Percentiles rank a stretch among this genome's conserved stretches.
Evolutionary conservation across 2,329 filamentous ascomycete species (phyloP).

Genomic region (Talaromyces rugulosus): DNA sequence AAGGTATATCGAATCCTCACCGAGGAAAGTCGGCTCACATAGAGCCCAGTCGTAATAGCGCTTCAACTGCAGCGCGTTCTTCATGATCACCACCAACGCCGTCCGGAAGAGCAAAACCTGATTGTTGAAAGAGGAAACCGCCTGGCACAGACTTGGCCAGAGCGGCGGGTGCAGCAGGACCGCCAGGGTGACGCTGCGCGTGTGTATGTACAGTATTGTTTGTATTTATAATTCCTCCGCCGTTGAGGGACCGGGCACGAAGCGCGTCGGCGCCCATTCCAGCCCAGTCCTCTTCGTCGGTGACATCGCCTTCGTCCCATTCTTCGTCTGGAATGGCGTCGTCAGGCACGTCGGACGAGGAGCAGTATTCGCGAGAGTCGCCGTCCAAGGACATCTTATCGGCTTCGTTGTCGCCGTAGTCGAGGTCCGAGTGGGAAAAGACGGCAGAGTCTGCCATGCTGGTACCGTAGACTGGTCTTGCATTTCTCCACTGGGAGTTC

Average conservation of each 20-base stretch:
- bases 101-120: slow-evolving; percentile 28
- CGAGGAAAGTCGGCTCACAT: slow-evolving; percentile 31
- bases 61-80: slow-evolving; percentile 47
- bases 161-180: slow-evolving; percentile 34
- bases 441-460: slow-evolving; percentile 68
- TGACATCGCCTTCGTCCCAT: slow-evolving; percentile 78
- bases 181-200: slow-evolving; percentile 20
- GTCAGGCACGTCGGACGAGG: slow-evolving; percentile 69
- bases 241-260: slow-evolving; percentile 59
- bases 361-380: slow-evolving; percentile 56
- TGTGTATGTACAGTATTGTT: slow-evolving; percentile 36
- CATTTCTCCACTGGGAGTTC: slow-evolving; percentile 26
- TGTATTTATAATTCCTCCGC: slow-evolving; percentile 35
- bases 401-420: slow-evolving; percentile 69
- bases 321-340: slow-evolving; percentile 67
- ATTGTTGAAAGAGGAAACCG: slow-evolving; percentile 29
- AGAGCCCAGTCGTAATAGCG: slow-evolving; percentile 45
- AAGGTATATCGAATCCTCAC: background rate
- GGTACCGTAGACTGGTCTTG: slow-evolving; percentile 47
- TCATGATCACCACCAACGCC: slow-evolving; percentile 33
- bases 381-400: slow-evolving; percentile 93
- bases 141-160: slow-evolving; percentile 39
- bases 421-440: slow-evolving; percentile 65
- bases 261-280: slow-evolving; percentile 81
- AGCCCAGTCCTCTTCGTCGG: slow-evolving; percentile 95